Evolutionary conservation across 139 green algal species (phyloP).

Genomic region (Marvania coccoides): DNA sequence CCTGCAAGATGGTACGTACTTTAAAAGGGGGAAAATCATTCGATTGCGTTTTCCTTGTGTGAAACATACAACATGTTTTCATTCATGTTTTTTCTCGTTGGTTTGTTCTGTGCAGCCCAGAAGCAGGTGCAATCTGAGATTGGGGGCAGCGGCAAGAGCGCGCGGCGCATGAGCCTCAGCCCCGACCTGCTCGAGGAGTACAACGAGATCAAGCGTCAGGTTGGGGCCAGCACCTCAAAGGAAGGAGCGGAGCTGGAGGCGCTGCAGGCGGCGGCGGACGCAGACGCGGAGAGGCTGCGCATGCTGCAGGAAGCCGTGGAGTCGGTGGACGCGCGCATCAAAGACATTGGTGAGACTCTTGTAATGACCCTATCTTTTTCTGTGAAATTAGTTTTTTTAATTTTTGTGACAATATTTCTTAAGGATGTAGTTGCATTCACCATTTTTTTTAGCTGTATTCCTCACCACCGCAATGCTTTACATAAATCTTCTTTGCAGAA

Average conservation of each 20-base stretch:
- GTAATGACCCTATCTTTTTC: no score
- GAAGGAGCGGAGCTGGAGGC: constrained; percentile 26
- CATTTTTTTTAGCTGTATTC: neutral
- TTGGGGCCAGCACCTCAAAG: constrained; percentile 31
- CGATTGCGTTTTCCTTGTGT: neutral
- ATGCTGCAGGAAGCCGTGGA: constrained; percentile 22
- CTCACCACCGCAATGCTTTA: no score
- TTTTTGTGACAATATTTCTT: no score
- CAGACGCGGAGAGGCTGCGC: constrained; percentile 39
- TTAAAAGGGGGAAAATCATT: no score
- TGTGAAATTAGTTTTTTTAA: no score
- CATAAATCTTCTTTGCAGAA: no score
- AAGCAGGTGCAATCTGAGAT: constrained; percentile 16
- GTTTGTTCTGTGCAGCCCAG: constrained; percentile 11
- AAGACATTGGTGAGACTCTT: constrained; percentile 24
- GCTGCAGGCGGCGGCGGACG: constrained; percentile 20
- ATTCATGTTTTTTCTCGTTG: no score
- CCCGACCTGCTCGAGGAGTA: constrained; percentile 34
- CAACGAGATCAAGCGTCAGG: constrained; percentile 40
- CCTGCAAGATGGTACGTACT: constrained; percentile 19
- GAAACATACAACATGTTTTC: no score
- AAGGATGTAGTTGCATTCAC: no score
- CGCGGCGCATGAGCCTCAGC: constrained; percentile 7
- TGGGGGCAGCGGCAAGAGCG: neutral
- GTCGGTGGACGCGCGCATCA: constrained; percentile 33